Conservation (phyloP, 2,329 filamentous ascomycete species). For the Cercospora janseana region DNA sequence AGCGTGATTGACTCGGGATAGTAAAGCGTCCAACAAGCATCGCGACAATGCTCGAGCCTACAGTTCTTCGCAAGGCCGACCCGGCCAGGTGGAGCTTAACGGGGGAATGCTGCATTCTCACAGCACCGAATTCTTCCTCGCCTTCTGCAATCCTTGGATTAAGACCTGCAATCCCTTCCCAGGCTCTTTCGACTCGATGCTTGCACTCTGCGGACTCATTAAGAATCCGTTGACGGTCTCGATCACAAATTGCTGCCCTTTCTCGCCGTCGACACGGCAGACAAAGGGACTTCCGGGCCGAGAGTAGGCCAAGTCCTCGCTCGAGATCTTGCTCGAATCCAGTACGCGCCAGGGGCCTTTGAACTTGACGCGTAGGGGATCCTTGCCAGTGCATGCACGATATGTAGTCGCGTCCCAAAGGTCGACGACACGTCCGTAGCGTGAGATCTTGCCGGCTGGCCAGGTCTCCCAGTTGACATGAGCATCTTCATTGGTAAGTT, state of each 20-base stretch:
- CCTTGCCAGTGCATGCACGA: constrained; percentile 15
- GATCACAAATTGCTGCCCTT: constrained; percentile 18
- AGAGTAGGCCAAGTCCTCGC: not conserved
- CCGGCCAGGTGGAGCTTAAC: not conserved
- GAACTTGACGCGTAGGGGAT: constrained; percentile 26
- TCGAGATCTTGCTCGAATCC: not conserved
- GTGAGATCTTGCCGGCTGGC: constrained; percentile 54
- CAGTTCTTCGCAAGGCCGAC: no score
- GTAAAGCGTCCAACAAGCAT: no score
- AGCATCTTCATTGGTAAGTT: constrained; percentile 65
- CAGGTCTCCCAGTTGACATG: constrained; percentile 61
- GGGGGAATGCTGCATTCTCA: not conserved
- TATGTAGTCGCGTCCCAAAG: constrained; percentile 58
- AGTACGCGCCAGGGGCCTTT: constrained; percentile 27
- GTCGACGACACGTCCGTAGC: constrained; percentile 60
- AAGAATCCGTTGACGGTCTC: constrained; percentile 23
- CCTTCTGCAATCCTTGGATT: constrained; percentile 16
- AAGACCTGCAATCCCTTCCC: constrained; percentile 24
- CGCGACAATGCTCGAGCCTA: no score
- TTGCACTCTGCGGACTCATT: constrained; percentile 25
- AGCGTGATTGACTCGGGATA: no score
- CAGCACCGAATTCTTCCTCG: constrained; percentile 10
- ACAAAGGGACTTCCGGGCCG: constrained; percentile 6
- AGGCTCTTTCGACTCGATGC: constrained; percentile 28
- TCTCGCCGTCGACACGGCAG: constrained; percentile 8